Base-by-base conservation (phyloP, 805 yeast species). In the Cyberlindnera xylosilytica region DNA sequence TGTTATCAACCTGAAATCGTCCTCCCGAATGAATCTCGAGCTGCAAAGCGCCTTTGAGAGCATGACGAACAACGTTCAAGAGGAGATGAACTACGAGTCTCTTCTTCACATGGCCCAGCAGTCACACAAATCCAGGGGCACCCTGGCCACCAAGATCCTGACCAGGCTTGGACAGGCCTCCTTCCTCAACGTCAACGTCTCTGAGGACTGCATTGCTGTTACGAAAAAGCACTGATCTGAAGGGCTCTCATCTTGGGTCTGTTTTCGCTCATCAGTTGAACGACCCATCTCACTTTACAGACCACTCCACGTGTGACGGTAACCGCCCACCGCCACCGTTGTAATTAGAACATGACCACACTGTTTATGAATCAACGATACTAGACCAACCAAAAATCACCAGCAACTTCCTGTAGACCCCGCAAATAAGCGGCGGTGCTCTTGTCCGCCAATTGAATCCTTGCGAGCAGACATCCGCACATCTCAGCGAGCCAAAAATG, bases 71-170 rank as follows among this genome's bases (percentile, higher is more conserved):
- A 20, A 4, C 5, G 6, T 26, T 11, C 26, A 43, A 2, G 15
- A 35, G 15, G 41, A 43, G 26, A 42, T 46, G 34, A 46, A 44
- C 37, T 46, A 49, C 36, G 49, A 49, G 13, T 44, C 50, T 1
- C 36, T 49, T 15, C n/a, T 49, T 24, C 32, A 32, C 38, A 37
- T 46, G 32, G 52, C 52, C 1, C 43, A 41, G 23, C 20, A 32
- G 18, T 31, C 38, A 6, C 48, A 41, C n/a, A 20, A 28, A 19
- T 26, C 39, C 22, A 31, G 29, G 15, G 17, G 18, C 15, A 37
- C 36, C 6, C n/a, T 27, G 1, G 39, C 47, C 2, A 23, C 38
- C 5, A 17, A 36, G 17, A 29, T 49, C 18, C 30, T 49, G 18
- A 49, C 45, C 10, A 41, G 24, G 16, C 35, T 46, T 27, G 53